Base-by-base conservation (phyloP, 2,329 filamentous ascomycete species). In the Graphium sp. region DNA sequence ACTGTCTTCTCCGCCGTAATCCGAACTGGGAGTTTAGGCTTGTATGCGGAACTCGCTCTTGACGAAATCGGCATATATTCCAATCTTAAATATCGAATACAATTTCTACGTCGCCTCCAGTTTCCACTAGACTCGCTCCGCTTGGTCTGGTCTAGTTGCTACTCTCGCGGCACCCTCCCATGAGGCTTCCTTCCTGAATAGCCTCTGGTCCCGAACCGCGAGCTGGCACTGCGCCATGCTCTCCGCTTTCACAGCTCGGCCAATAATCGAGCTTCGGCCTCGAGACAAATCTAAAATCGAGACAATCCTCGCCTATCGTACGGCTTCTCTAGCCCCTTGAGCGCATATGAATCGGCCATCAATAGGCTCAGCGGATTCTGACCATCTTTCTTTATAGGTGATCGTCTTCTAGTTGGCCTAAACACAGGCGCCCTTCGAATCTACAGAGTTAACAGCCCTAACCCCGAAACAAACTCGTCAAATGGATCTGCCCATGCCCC, bases 261-360 rank as follows among this genome's bases (percentile, higher is more conserved):
- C 85, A 38, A 87, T 98, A 51, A 80, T 95, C 64, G 89, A 98
- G 79, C 78, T 98, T 45, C 85, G 80, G 59, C 74, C 75, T 53
- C 77, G 82, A 53, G 87, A 95, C 70, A 94, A 91, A 62, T 91
- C 82, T 39, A 89, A 79, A 62, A 93, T 98, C 55, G 89, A 98
- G 57, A 89, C 82, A 28, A 82, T 98, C 40, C 66, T 95, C 26
- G 82, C 87, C 35, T 82, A 93, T 55, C 84, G 79, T 82, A 63
- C 33, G 53, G 36, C 31, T 26, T 25, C 31, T 25, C 21, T 33
- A 8, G n/a, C 27, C 24, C 12, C 17, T 11, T 17, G 18, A 7
- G 17, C 12, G 14, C 15, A 13, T n/a, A 11, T 7, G 13, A 18
- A 16, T n/a, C 14, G 23, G 2, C 22, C 8, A 15, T 16, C 18